These are phyloP conservation scores for Boletellus emodensis DNA, from an alignment of 768 basidiomycete genomes.

Conservation along the genomic window DNA sequence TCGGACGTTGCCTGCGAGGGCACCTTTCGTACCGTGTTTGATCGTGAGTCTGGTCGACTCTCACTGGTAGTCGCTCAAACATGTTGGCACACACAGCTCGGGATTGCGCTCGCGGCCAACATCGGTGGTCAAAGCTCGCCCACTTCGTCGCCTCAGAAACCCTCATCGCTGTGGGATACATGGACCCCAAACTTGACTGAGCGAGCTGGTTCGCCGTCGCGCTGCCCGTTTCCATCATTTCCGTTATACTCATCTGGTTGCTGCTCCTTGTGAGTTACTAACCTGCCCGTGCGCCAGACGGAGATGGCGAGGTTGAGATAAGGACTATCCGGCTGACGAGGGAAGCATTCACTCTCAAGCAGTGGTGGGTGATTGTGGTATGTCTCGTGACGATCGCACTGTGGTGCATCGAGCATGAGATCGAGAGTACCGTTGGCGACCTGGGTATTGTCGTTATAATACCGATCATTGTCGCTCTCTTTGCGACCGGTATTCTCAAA, in stretches of 20 bases:
- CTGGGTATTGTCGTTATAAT: constrained; percentile 97
- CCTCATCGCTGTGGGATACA: constrained; percentile 82
- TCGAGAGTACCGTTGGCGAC: constrained; percentile 79
- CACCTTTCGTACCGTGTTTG: constrained; percentile 84
- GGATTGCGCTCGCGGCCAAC: constrained; percentile 94
- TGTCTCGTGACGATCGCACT: constrained; percentile 80
- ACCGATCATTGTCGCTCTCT: constrained; percentile 90
- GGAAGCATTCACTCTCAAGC: constrained; percentile 78
- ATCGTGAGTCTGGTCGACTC: constrained; percentile 55
- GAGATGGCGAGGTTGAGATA: constrained; percentile 77
- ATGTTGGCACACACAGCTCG: constrained; percentile 53
- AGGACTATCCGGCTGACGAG: constrained; percentile 77
- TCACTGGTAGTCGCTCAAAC: not conserved
- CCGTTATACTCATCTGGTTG: constrained; percentile 88
- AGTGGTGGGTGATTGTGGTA: constrained; percentile 86
- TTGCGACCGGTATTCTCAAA: constrained; percentile 87
- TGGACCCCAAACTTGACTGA: constrained; percentile 88
- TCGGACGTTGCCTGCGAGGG: constrained; percentile 81
- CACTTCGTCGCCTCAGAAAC: constrained; percentile 98
- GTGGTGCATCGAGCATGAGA: constrained; percentile 83
- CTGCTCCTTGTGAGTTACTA: constrained; percentile 80
- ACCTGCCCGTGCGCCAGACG: constrained; percentile 66
- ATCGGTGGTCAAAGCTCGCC: constrained; percentile 97
- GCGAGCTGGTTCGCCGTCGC: constrained; percentile 91
- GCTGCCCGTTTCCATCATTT: constrained; percentile 83